phyloP scores from a whole-genome alignment of 768 basidiomycete genomes.

The Agaricus subrufescens region DNA sequence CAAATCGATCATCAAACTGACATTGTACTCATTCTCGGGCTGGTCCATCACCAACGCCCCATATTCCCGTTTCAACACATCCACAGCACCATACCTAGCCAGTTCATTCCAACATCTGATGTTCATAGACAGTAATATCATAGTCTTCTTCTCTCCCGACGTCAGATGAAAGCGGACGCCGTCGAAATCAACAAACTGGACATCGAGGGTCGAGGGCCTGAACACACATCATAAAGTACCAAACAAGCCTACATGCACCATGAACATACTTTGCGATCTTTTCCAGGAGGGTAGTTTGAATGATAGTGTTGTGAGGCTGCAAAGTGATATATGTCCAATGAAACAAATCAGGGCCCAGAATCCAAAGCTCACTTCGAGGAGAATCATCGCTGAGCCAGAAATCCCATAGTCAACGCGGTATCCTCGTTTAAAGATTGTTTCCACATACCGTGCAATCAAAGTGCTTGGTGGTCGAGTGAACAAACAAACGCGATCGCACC shows the following conservation, averaged over 20 bases:
- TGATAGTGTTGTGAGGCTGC: slow-evolving; percentile 89
- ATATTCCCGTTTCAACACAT: slow-evolving; percentile 80
- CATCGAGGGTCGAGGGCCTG: slow-evolving; percentile 89
- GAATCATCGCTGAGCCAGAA: slow-evolving; percentile 52
- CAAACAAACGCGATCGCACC: too few species aligned
- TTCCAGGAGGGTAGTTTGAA: slow-evolving; percentile 83
- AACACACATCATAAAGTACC: slow-evolving; percentile 12
- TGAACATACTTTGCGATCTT: slow-evolving; percentile 71
- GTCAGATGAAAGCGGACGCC: slow-evolving; percentile 92
- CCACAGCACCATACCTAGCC: slow-evolving; percentile 77
- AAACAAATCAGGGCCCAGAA: background rate
- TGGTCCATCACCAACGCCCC: slow-evolving; percentile 61
- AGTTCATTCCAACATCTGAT: slow-evolving; percentile 98
- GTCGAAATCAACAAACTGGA: slow-evolving; percentile 97
- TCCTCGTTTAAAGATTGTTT: too few species aligned
- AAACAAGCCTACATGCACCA: background rate
- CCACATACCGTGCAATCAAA: background rate
- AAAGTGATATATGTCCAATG: background rate
- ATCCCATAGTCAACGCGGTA: background rate
- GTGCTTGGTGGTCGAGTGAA: background rate
- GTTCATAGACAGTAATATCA: slow-evolving; percentile 88
- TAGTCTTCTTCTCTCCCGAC: slow-evolving; percentile 80
- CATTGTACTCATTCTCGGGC: slow-evolving; percentile 84
- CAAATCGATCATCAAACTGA: slow-evolving; percentile 82
- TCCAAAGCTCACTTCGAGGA: slow-evolving; percentile 63